Percentiles rank a stretch among this genome's conserved stretches.
phyloP scores from a whole-genome alignment of 352 stramenopile species.

The Globisporangium camurandrum region DNA sequence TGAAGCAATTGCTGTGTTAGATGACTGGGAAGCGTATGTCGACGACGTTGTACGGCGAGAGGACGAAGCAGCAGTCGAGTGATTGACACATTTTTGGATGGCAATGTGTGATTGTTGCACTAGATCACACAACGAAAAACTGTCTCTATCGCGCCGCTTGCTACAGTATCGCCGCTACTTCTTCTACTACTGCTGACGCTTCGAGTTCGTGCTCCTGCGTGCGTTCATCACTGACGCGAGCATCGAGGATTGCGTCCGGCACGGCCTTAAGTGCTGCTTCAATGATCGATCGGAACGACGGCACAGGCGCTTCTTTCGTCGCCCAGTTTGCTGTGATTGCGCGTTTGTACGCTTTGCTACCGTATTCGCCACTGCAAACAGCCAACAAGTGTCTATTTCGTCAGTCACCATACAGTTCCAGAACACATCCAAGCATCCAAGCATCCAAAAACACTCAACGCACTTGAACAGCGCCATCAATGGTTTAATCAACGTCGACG shows the following conservation, averaged over 20 bases:
- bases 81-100: too few species aligned
- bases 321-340: constrained; percentile 62
- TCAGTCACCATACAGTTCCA: too few species aligned
- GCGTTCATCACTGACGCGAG: constrained; percentile 55
- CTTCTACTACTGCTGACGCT: too few species aligned
- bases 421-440: too few species aligned
- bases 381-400: neutral
- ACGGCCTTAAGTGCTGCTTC: constrained; percentile 61
- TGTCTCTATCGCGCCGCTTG: constrained; percentile 5
- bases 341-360: constrained; percentile 78
- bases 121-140: too few species aligned
- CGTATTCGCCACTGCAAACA: constrained; percentile 6
- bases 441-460: too few species aligned
- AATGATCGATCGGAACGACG: constrained; percentile 67
- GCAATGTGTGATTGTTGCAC: too few species aligned
- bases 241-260: constrained; percentile 65
- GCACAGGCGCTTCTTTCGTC: constrained; percentile 50
- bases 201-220: too few species aligned
- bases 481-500: constrained; percentile 72
- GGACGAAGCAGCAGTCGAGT: neutral
- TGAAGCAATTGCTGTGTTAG: constrained; percentile 53
- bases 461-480: constrained; percentile 74
- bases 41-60: constrained; percentile 4
- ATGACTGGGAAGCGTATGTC: constrained; percentile 37
- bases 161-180: constrained; percentile 2